A percentile compares a stretch with the other conserved stretches of the same genome.
Evolutionary conservation across 2,329 filamentous ascomycete species (phyloP).

Genomic region (Huntiella decipiens): DNA sequence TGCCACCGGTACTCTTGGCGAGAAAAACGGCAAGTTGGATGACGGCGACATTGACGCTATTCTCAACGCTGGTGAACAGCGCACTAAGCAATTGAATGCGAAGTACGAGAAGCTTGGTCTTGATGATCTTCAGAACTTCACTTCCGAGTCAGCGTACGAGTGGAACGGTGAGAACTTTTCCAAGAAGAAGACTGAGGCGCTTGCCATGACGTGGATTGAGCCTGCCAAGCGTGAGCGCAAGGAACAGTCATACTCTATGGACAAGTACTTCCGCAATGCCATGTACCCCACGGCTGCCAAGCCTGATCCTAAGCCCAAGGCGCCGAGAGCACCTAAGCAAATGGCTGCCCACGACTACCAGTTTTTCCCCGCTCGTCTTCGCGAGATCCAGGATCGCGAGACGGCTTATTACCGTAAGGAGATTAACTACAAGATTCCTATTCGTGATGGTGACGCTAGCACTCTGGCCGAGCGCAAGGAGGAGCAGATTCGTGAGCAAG

Average conservation of each 20-base stretch:
- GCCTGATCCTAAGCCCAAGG: conserved; percentile 82
- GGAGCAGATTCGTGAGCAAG: conserved; percentile 70
- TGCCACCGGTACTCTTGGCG: conserved; percentile 38
- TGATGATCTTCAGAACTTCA: conserved; percentile 94
- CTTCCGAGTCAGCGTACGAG: conserved; percentile 90
- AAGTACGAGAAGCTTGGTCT: conserved; percentile 95
- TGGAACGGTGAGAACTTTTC: conserved; percentile 98
- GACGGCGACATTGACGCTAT: conserved; percentile 88
- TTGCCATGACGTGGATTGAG: conserved; percentile 80
- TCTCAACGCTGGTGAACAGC: conserved; percentile 65
- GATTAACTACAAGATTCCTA: conserved; percentile 85
- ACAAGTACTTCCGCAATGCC: conserved; percentile 92
- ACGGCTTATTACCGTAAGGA: conserved; percentile 93
- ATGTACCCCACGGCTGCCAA: conserved; percentile 54
- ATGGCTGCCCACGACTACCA: conserved; percentile 88
- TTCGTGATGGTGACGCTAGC: conserved; percentile 79
- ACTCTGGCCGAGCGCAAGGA: conserved; percentile 69
- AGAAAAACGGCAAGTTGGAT: conserved; percentile 43
- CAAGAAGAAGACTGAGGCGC: conserved; percentile 77
- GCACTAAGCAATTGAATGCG: conserved; percentile 76
- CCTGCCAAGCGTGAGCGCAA: conserved; percentile 96
- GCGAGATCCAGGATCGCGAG: conserved; percentile 86
- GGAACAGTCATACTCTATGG: conserved; percentile 94
- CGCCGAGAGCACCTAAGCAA: conserved; percentile 88
- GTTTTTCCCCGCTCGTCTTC: conserved; percentile 73